Percentiles rank a stretch among this genome's conserved stretches.
These are phyloP conservation scores for Stephania cephalantha DNA, from an alignment of 164 flowering plant genomes.

Conservation along the genomic window DNA sequence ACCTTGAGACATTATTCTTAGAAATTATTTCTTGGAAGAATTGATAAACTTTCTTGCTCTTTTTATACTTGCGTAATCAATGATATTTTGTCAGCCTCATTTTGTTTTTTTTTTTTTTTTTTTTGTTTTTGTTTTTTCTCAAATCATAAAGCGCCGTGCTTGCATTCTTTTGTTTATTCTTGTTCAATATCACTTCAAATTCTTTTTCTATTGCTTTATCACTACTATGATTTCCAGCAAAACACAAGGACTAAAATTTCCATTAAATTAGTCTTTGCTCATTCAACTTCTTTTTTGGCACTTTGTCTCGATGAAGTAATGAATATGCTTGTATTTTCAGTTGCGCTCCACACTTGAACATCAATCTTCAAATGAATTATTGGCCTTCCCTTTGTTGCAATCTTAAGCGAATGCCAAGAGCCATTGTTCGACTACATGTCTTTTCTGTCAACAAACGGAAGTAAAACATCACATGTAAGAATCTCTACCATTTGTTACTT, in stretches of 20 bases:
- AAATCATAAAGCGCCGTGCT: neutral
- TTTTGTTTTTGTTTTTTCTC: too few relatives aligned
- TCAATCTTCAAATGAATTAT: slow-evolving; percentile 98
- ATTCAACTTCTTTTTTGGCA: neutral
- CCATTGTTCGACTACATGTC: slow-evolving; percentile 82
- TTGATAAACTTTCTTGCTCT: neutral
- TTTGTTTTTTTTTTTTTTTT: neutral
- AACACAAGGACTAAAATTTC: neutral
- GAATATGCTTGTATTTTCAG: slow-evolving; percentile 31
- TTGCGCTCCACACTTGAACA: slow-evolving; percentile 86
- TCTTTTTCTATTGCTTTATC: neutral
- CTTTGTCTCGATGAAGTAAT: neutral
- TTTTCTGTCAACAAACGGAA: slow-evolving; percentile 67
- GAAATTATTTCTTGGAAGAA: neutral
- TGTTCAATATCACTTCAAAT: neutral
- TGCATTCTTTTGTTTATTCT: neutral
- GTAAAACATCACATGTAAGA: slow-evolving; percentile 78
- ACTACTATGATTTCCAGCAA: neutral
- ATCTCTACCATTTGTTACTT: neutral
- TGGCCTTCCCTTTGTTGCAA: slow-evolving; percentile 96
- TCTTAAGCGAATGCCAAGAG: slow-evolving; percentile 83
- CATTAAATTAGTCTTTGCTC: neutral
- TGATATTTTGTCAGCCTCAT: neutral
- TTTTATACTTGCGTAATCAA: neutral
- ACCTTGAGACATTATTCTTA: neutral